Evolutionary conservation across 2,329 filamentous ascomycete genomes (phyloP).

Genomic region (Venturia aucupariae): DNA sequence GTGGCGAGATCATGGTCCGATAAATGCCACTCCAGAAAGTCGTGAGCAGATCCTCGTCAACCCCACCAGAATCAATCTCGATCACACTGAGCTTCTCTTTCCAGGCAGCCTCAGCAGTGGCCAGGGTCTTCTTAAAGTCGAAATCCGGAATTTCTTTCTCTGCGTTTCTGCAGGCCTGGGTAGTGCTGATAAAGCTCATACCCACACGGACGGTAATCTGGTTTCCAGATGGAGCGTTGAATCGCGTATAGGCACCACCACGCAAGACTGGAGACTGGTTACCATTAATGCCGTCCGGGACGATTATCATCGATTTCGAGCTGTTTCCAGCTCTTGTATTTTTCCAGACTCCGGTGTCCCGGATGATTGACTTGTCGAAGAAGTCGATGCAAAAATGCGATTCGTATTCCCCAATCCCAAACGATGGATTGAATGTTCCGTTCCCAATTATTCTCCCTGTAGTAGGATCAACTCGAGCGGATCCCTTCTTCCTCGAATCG

Average conservation of each 20-base stretch:
- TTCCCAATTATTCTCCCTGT: constrained; percentile 49
- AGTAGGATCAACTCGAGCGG: constrained; percentile 42
- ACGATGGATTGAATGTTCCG: constrained; percentile 51
- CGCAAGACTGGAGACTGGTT: constrained; percentile 27
- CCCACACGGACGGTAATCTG: constrained; percentile 43
- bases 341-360: constrained; percentile 50
- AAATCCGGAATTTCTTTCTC: constrained; percentile 61
- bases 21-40: constrained; percentile 39
- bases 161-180: constrained; percentile 58
- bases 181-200: constrained; percentile 57
- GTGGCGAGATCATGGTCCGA: constrained; percentile 36
- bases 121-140: constrained; percentile 48
- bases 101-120: constrained; percentile 33
- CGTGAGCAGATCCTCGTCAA: constrained; percentile 27
- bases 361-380: constrained; percentile 38
- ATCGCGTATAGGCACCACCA: constrained; percentile 33
- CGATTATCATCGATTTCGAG: background rate
- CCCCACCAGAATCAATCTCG: constrained; percentile 26
- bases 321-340: constrained; percentile 30
- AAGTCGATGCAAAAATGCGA: constrained; percentile 55
- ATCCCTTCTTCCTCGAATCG: constrained; percentile 41
- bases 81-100: constrained; percentile 31
- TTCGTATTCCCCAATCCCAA: constrained; percentile 49
- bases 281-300: constrained; percentile 6
- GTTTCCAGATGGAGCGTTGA: constrained; percentile 17